These are phyloP conservation scores for Cercospora janseana DNA, from an alignment of 2,329 filamentous ascomycete species.

Conservation along the genomic window DNA sequence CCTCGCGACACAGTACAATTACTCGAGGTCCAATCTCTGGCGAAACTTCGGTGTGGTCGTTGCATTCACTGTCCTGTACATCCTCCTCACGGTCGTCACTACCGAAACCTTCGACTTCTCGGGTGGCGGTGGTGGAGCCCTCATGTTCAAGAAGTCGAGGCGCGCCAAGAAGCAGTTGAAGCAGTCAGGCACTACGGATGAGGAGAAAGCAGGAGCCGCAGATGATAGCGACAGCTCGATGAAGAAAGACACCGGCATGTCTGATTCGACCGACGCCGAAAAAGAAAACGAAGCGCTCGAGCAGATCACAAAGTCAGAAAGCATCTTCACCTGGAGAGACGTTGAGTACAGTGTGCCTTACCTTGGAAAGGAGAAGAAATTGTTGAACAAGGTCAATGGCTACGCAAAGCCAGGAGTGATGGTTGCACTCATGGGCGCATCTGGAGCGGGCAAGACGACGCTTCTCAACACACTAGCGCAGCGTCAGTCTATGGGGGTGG, in stretches of 20 bases:
- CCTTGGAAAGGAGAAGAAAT: slow-evolving; percentile 59
- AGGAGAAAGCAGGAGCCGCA: slow-evolving; percentile 52
- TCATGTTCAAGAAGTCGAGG: slow-evolving; percentile 69
- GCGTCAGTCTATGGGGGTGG: slow-evolving; percentile 64
- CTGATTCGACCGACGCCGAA: slow-evolving; percentile 32
- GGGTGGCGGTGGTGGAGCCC: slow-evolving; percentile 61
- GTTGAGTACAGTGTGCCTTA: slow-evolving; percentile 72
- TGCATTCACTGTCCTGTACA: slow-evolving; percentile 71
- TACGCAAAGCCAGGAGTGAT: slow-evolving; percentile 78
- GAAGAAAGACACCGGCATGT: slow-evolving; percentile 33
- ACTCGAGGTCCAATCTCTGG: slow-evolving; percentile 59
- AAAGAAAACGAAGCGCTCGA: slow-evolving; percentile 45
- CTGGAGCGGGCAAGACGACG: slow-evolving; percentile 80
- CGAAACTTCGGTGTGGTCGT: slow-evolving; percentile 77
- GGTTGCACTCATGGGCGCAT: slow-evolving; percentile 78
- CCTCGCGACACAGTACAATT: slow-evolving; percentile 55
- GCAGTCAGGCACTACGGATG: slow-evolving; percentile 51
- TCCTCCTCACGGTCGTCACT: slow-evolving; percentile 67
- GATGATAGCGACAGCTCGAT: slow-evolving; percentile 36
- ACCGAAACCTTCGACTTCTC: slow-evolving; percentile 67
- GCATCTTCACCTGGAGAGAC: slow-evolving; percentile 69
- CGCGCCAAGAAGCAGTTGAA: slow-evolving; percentile 56
- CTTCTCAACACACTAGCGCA: slow-evolving; percentile 75
- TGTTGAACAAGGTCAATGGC: slow-evolving; percentile 69
- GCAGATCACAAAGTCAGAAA: slow-evolving; percentile 57